These are phyloP conservation scores for Penicillium sp. DNA, from an alignment of 2,329 filamentous ascomycete genomes.

Conservation along the genomic window DNA sequence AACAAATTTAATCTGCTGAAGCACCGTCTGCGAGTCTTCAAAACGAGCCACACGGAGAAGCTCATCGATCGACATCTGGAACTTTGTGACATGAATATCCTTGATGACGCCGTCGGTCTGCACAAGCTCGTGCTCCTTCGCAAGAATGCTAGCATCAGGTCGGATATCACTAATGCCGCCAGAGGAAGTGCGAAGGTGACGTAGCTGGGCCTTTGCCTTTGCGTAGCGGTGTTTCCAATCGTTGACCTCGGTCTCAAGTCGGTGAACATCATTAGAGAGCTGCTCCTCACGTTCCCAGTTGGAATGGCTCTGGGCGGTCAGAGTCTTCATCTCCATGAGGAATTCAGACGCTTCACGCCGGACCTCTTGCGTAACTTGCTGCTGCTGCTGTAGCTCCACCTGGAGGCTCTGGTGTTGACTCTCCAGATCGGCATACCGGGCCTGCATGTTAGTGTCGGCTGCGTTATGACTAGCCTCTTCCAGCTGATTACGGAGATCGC, in stretches of 20 bases:
- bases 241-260: conserved; percentile 79
- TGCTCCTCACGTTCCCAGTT: conserved; percentile 82
- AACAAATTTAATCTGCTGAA: conserved; percentile 85
- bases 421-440: conserved; percentile 62
- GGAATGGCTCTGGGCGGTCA: conserved; percentile 79
- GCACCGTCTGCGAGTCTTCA: conserved; percentile 73
- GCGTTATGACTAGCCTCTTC: conserved; percentile 43
- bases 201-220: conserved; percentile 82
- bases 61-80: conserved; percentile 93
- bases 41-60: conserved; percentile 76
- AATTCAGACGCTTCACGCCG: conserved; percentile 81
- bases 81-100: conserved; percentile 91
- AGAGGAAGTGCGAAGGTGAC: conserved; percentile 79
- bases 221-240: conserved; percentile 92
- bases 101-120: conserved; percentile 78
- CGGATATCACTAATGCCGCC: conserved; percentile 65
- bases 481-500: conserved; percentile 67
- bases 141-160: conserved; percentile 51
- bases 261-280: conserved; percentile 73
- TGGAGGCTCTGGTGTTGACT: conserved; percentile 70
- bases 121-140: conserved; percentile 73
- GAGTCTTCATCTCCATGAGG: conserved; percentile 82
- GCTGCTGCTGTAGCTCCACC: conserved; percentile 70
- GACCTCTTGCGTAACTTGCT: conserved; percentile 83
- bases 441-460: conserved; percentile 61